Evolutionary conservation across 371 early-diverging fungal genomes (phyloP).

Genomic region (Apophysomyces trapeziformis): DNA sequence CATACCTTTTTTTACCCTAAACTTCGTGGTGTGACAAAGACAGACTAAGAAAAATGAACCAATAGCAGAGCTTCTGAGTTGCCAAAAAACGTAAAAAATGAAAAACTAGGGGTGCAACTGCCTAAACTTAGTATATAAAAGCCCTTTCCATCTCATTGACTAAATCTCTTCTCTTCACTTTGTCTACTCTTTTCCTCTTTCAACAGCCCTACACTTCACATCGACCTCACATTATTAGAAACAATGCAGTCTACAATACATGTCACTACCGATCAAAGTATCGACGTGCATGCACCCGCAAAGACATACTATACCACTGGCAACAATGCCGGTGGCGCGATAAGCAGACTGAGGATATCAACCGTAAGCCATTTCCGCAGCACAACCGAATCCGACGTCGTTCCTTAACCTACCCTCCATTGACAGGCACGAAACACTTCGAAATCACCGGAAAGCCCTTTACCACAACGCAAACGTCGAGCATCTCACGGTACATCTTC

Average conservation of each 20-base stretch:
- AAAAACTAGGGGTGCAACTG: background rate
- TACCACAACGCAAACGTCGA: conserved; percentile 34
- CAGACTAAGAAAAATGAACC: conserved; percentile 3
- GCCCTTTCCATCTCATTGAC: background rate
- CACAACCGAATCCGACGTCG: background rate
- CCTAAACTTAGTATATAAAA: background rate
- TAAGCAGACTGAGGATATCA: conserved; percentile 28
- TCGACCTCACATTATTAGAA: background rate
- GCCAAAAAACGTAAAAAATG: conserved; percentile 9
- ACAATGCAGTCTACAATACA: conserved; percentile 34
- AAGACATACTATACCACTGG: conserved; percentile 58
- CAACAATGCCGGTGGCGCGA: conserved; percentile 39
- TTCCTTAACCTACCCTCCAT: background rate
- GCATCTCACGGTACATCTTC: conserved; percentile 45
- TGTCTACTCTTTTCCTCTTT: conserved; percentile 8
- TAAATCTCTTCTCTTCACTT: conserved; percentile 1
- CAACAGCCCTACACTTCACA: background rate
- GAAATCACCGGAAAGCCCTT: conserved; percentile 10
- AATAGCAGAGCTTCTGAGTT: conserved; percentile 7
- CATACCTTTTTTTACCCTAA: background rate
- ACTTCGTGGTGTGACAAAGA: conserved; percentile 9
- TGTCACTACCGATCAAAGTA: conserved; percentile 26
- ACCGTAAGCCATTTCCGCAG: conserved; percentile 8
- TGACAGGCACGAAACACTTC: conserved; percentile 9
- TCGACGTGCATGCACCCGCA: conserved; percentile 52